These are phyloP conservation scores for Corynespora cassiicola DNA, from an alignment of 2,329 filamentous ascomycete genomes.

Conservation along the genomic window DNA sequence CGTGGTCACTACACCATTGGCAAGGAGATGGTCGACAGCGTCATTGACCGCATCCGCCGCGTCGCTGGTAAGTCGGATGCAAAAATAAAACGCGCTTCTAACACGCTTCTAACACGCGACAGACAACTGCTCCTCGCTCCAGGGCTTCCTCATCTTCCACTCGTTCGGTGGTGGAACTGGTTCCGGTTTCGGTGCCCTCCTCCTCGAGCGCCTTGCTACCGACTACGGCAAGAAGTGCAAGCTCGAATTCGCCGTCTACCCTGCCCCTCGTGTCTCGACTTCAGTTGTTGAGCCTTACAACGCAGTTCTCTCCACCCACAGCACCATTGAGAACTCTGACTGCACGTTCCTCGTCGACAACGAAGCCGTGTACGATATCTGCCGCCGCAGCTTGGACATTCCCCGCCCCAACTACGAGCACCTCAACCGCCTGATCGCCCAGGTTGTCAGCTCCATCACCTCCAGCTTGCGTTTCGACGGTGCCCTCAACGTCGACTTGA, in stretches of 20 bases:
- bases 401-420: conserved; percentile 73
- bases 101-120: conserved; percentile 18
- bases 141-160: conserved; percentile 78
- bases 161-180: conserved; percentile 77
- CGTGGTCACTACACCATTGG: conserved; percentile 79
- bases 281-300: conserved; percentile 79
- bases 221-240: conserved; percentile 81
- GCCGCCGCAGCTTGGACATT: conserved; percentile 74
- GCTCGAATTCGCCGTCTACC: conserved; percentile 77
- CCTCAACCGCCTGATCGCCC: conserved; percentile 75
- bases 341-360: conserved; percentile 80
- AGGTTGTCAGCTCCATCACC: conserved; percentile 78
- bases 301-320: conserved; percentile 75
- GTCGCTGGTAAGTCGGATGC: conserved; percentile 63
- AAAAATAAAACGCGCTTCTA: neutral
- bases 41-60: conserved; percentile 73
- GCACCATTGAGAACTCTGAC: conserved; percentile 79
- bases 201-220: conserved; percentile 74
- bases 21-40: conserved; percentile 76
- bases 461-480: conserved; percentile 75
- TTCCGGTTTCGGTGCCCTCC: conserved; percentile 74
- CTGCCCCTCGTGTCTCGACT: conserved; percentile 72
- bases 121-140: conserved; percentile 77
- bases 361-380: conserved; percentile 78
- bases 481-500: conserved; percentile 75